Percentiles rank a stretch among this genome's conserved stretches.
phyloP scores from a whole-genome alignment of 2,329 filamentous ascomycete genomes.

The Exophiala viscosa region DNA sequence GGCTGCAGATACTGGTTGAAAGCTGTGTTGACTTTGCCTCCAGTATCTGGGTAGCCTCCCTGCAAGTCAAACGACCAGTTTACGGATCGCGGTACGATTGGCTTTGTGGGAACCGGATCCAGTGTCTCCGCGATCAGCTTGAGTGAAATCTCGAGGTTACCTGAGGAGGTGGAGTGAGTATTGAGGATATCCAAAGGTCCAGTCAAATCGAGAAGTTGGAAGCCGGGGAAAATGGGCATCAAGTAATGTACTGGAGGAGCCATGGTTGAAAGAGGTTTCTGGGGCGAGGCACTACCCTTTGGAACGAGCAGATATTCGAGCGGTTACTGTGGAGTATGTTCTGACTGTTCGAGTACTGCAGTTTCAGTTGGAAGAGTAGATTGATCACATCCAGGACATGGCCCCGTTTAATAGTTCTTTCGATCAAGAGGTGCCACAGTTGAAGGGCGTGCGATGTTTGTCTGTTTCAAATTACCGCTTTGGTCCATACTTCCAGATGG shows the following conservation, averaged over 20 bases:
- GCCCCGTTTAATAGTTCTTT: too few relatives aligned
- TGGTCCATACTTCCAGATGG: too few relatives aligned
- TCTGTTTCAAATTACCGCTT: too few relatives aligned
- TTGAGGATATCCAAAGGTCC: constrained; percentile 49
- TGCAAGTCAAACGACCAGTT: constrained; percentile 22
- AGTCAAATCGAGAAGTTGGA: constrained; percentile 42
- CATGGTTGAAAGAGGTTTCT: not conserved
- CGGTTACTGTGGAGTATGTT: not conserved
- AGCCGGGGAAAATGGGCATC: constrained; percentile 37
- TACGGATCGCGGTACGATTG: constrained; percentile 14
- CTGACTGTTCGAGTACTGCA: too few relatives aligned
- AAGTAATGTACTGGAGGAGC: constrained; percentile 16
- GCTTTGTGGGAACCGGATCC: constrained; percentile 33
- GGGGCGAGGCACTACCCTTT: not conserved
- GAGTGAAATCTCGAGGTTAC: constrained; percentile 30
- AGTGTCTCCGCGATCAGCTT: constrained; percentile 31
- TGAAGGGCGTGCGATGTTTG: too few relatives aligned
- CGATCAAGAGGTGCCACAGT: too few relatives aligned
- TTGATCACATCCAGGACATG: too few relatives aligned
- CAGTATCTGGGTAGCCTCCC: constrained; percentile 16
- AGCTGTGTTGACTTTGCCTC: constrained; percentile 19
- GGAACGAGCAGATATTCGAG: not conserved
- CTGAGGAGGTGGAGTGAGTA: constrained; percentile 27
- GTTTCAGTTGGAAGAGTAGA: too few relatives aligned
- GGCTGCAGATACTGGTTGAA: constrained; percentile 43